phyloP scores from a whole-genome alignment of 495 filamentous ascomycete genomes.

The Gamarada debralockiae region DNA sequence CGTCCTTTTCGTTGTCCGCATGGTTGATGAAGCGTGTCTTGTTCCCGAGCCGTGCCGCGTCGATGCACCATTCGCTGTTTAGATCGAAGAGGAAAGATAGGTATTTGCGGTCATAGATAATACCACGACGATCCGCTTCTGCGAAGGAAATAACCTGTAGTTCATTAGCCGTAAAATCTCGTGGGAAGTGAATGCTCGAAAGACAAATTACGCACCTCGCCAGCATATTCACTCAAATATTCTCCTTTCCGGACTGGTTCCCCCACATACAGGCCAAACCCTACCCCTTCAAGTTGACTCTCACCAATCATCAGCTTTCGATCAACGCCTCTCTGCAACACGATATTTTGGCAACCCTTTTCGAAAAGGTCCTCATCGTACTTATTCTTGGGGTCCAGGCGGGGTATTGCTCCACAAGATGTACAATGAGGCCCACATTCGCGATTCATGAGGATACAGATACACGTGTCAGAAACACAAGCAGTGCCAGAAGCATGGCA shows the following conservation, averaged over 20 bases:
- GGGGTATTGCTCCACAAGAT: slow-evolving; percentile 58
- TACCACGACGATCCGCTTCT: slow-evolving; percentile 61
- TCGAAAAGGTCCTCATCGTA: slow-evolving; percentile 45
- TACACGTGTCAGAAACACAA: slow-evolving; percentile 20
- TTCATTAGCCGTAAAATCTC: neutral
- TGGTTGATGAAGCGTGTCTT: slow-evolving; percentile 69
- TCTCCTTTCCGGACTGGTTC: slow-evolving; percentile 56
- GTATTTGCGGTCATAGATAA: slow-evolving; percentile 56
- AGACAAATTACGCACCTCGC: slow-evolving; percentile 38
- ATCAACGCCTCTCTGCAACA: slow-evolving; percentile 55
- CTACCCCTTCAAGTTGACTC: slow-evolving; percentile 51
- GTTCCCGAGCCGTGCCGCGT: slow-evolving; percentile 49
- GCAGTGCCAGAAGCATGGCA: slow-evolving; percentile 39
- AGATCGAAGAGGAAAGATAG: slow-evolving; percentile 65
- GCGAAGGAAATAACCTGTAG: slow-evolving; percentile 50
- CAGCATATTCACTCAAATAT: slow-evolving; percentile 69
- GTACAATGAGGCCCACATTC: slow-evolving; percentile 72
- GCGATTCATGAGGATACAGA: slow-evolving; percentile 31
- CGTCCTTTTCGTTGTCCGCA: slow-evolving; percentile 35
- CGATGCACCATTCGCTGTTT: slow-evolving; percentile 49
- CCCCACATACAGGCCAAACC: slow-evolving; percentile 60
- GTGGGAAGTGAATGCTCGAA: neutral
- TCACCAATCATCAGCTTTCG: slow-evolving; percentile 59
- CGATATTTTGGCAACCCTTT: slow-evolving; percentile 57
- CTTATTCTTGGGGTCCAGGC: slow-evolving; percentile 56